A percentile compares a stretch with the other conserved stretches of the same genome.
Evolutionary conservation across 2,329 filamentous ascomycete species (phyloP).

Genomic region (Arachnomyces sp.): DNA sequence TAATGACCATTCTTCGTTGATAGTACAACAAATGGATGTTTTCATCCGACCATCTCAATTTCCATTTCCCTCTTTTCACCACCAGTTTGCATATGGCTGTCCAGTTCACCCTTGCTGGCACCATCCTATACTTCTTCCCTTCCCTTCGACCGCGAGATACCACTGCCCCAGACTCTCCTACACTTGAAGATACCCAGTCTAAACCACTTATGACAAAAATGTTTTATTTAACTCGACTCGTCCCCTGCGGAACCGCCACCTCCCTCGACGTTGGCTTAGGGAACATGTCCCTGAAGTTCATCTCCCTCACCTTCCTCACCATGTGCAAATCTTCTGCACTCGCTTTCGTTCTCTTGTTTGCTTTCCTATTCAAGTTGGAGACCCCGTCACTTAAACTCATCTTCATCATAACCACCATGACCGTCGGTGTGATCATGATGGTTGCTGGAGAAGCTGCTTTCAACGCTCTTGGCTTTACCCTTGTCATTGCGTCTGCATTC

Average conservation of each 20-base stretch:
- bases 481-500: constrained; percentile 88
- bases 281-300: constrained; percentile 92
- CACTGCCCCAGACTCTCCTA: constrained; percentile 26
- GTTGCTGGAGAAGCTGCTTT: constrained; percentile 92
- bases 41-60: constrained; percentile 72
- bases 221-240: constrained; percentile 88
- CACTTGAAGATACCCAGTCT: constrained; percentile 41
- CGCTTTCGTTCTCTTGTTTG: constrained; percentile 90
- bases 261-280: constrained; percentile 92
- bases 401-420: constrained; percentile 85
- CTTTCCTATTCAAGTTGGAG: constrained; percentile 88
- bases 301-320: constrained; percentile 94
- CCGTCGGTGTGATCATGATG: constrained; percentile 91
- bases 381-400: constrained; percentile 77
- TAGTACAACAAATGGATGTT: constrained; percentile 99
- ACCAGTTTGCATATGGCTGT: constrained; percentile 94
- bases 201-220: constrained; percentile 69
- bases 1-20: constrained; percentile 12
- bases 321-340: constrained; percentile 99
- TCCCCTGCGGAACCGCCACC: constrained; percentile 84
- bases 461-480: constrained; percentile 72
- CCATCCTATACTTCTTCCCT: constrained; percentile 75
- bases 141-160: constrained; percentile 61
- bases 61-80: constrained; percentile 89
- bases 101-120: constrained; percentile 70